Conservation (phyloP, 495 filamentous ascomycete species). For the Trichoderma parareesei region DNA sequence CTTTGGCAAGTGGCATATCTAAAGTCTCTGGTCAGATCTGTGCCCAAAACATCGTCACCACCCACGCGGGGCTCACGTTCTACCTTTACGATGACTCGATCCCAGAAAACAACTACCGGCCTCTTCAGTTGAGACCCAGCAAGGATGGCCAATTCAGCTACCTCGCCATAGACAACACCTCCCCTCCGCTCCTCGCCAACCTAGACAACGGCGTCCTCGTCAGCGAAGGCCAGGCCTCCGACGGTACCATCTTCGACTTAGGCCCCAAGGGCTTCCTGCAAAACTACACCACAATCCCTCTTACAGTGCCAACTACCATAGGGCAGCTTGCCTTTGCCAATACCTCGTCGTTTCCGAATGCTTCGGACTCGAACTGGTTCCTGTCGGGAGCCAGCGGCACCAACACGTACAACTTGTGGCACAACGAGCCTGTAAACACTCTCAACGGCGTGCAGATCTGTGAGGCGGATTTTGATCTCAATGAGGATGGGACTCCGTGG, state of each 20-base stretch:
- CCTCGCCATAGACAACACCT: not conserved
- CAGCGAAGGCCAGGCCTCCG: not conserved
- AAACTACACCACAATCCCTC: not conserved
- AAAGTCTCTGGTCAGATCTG: not conserved
- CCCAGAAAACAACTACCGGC: not conserved
- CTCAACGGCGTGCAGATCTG: slow-evolving; percentile 5
- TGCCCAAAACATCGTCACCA: not conserved
- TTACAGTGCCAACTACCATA: not conserved
- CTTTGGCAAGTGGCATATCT: not conserved
- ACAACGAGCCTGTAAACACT: not conserved
- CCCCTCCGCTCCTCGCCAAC: not conserved
- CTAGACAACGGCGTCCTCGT: not conserved
- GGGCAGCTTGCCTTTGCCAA: slow-evolving; percentile 3
- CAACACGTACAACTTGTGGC: not conserved
- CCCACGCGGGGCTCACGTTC: not conserved
- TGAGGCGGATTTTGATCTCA: not conserved
- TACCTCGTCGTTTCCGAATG: not conserved
- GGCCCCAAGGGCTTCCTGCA: not conserved
- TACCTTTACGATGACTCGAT: not conserved
- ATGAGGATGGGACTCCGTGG: slow-evolving; percentile 3
- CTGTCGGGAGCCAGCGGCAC: not conserved
- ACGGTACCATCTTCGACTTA: not conserved
- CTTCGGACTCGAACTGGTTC: not conserved
- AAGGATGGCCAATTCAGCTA: not conserved
- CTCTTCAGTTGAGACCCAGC: not conserved